These are phyloP conservation scores for Phytophthora ramorum DNA, from an alignment of 352 stramenopile species.

Conservation along the genomic window DNA sequence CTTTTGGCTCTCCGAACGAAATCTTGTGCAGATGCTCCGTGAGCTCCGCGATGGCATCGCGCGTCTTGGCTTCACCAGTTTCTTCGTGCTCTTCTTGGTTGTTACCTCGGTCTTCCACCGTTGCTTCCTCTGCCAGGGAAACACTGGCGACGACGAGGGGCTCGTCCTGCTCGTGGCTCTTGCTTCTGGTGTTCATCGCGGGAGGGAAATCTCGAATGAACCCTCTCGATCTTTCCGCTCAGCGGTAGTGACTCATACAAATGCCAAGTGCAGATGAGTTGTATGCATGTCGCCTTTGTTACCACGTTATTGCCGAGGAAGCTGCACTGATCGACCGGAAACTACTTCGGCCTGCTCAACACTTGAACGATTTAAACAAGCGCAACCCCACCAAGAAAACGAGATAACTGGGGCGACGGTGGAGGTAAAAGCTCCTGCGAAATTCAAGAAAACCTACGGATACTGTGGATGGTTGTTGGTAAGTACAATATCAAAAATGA, in stretches of 20 bases:
- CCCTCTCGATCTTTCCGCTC: not conserved
- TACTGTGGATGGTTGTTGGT: too few relatives aligned
- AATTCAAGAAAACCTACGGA: too few relatives aligned
- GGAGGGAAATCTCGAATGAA: constrained; percentile 6
- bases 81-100: constrained; percentile 27
- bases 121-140: not conserved
- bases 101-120: constrained; percentile 17
- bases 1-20: constrained; percentile 26
- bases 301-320: too few relatives aligned
- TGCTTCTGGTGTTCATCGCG: constrained; percentile 20
- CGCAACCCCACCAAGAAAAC: too few relatives aligned
- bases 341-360: too few relatives aligned
- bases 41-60: constrained; percentile 17
- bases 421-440: too few relatives aligned
- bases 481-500: too few relatives aligned
- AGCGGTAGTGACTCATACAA: not conserved
- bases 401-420: too few relatives aligned
- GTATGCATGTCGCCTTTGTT: too few relatives aligned
- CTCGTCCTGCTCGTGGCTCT: constrained; percentile 2
- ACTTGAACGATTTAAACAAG: too few relatives aligned
- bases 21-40: constrained; percentile 27
- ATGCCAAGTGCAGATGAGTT: not conserved
- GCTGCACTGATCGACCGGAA: too few relatives aligned
- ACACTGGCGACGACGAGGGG: not conserved
- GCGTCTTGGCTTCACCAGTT: not conserved